Evolutionary conservation across 805 yeast genomes (phyloP), one percentile per base, ranked within the genome.

Genomic region (Barnettozyma siamensis): DNA sequence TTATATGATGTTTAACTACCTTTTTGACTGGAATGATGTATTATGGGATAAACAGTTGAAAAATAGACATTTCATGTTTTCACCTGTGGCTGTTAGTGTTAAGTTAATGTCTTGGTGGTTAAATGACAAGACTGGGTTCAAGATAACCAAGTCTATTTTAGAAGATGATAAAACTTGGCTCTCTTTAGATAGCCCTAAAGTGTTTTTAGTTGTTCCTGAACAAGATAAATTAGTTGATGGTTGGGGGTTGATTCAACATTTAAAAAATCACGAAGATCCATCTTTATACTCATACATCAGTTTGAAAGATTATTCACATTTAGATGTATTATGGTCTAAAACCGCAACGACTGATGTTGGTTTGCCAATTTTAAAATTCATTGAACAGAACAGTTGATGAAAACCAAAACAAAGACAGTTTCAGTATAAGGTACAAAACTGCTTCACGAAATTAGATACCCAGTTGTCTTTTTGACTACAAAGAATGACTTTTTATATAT

Each of bases 81-180:
- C 95, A 3, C 96, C 96, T 0, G 86, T 84, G 5, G 84, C 76
- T 58, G 83, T 89, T 13, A 81, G 94, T 20, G 72, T 88, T 1
- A 77, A 79, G 48, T 67, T 86, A 43, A 88, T 91, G 95, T 72
- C 77, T 35, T 93, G 98, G 97, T 91, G 98, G 98, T 66, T 88
- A 17, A 78, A 79, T 33, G 53, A 52, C 19, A 60, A 56, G 64
- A 60, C 42, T 69, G 83, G 49, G 63, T 76, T 62, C 48, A 65
- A 56, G 41, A 41, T 41, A 7, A 54, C 66, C 3, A 59, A 60
- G n/a, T 48, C 57, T 9, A 69, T 79, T 48, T 71, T 83, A 51
- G 73, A 80, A 11, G 71, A 67, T 48, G 63, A 73, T 21, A 55
- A 65, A 40, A 54, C 67, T 20, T 81, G 89, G 93, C 80, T 75